Conservation (phyloP, 352 stramenopile species). For the Thalassiosira oceanica region DNA sequence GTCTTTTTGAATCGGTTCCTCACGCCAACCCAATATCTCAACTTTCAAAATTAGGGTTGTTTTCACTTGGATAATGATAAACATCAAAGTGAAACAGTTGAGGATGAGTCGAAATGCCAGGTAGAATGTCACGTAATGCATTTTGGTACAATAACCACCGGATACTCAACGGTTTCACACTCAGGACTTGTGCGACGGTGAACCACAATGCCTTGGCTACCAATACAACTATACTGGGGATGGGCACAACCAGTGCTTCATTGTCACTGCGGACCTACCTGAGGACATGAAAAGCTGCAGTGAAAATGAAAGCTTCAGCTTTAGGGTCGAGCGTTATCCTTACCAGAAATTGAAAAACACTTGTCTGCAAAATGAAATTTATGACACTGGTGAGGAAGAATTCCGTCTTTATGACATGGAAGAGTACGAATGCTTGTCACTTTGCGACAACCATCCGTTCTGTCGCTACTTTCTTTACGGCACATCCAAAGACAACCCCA, state of each 20-base stretch:
- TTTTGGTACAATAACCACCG: too few relatives aligned
- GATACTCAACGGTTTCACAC: too few relatives aligned
- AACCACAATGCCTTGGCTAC: constrained; percentile 8
- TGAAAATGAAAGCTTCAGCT: constrained; percentile 6
- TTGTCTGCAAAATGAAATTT: constrained; percentile 12
- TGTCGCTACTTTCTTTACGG: constrained; percentile 23
- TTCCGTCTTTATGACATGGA: too few relatives aligned
- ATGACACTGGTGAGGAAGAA: constrained; percentile 1
- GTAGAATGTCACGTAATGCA: too few relatives aligned
- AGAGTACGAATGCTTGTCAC: constrained; percentile 15
- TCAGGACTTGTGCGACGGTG: constrained; percentile 1
- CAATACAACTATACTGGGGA: too few relatives aligned
- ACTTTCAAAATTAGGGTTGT: too few relatives aligned
- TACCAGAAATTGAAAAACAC: constrained; percentile 18
- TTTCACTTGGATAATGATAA: too few relatives aligned
- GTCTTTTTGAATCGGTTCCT: neutral
- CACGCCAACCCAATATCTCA: too few relatives aligned
- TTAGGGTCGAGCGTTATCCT: constrained; percentile 15
- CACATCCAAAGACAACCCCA: neutral
- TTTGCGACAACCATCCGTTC: constrained; percentile 16
- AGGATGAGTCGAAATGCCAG: too few relatives aligned
- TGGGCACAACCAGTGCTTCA: neutral
- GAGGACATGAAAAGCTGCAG: neutral
- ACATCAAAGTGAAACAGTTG: too few relatives aligned
- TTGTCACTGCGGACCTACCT: neutral